Percentiles rank a stretch among this genome's conserved stretches.
Conservation (phyloP, 2,329 filamentous ascomycete genomes). For the Myriosclerotinia curreyana region DNA sequence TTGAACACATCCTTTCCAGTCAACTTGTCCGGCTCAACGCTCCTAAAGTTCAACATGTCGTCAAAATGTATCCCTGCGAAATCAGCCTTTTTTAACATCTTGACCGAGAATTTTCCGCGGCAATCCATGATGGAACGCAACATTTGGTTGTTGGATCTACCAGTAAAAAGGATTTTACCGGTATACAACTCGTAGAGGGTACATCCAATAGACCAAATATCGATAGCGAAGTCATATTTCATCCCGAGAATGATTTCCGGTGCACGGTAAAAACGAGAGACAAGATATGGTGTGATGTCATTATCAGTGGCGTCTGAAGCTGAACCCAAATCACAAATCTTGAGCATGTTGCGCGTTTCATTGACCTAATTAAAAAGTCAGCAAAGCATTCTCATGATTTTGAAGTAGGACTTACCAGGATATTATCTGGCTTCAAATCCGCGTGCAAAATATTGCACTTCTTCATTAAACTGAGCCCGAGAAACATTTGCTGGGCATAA, state of each 20-base stretch:
- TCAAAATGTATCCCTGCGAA: conserved; percentile 79
- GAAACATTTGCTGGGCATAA: conserved; percentile 92
- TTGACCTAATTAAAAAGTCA: conserved; percentile 54
- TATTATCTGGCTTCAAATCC: conserved; percentile 97
- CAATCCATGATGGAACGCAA: conserved; percentile 94
- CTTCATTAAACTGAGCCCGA: conserved; percentile 81
- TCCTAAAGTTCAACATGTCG: conserved; percentile 77
- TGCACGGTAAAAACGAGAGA: conserved; percentile 95
- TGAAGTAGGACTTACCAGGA: conserved; percentile 51
- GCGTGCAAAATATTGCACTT: conserved; percentile 93
- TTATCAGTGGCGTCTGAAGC: conserved; percentile 88
- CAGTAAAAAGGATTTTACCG: conserved; percentile 94
- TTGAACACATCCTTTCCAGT: conserved; percentile 75
- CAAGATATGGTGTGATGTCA: conserved; percentile 89
- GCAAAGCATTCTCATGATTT: background rate
- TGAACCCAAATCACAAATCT: conserved; percentile 96
- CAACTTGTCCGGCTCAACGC: conserved; percentile 80
- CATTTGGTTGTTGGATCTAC: conserved; percentile 98
- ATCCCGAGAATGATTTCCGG: conserved; percentile 98
- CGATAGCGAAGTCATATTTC: conserved; percentile 88
- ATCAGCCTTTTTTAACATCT: conserved; percentile 79
- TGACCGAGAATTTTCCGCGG: conserved; percentile 85
- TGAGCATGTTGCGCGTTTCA: conserved; percentile 77
- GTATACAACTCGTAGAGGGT: conserved; percentile 97
- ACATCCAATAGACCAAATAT: conserved; percentile 98